Conservation (phyloP, 176 grass and related monocot species). For the Chrysopogon serrulatus region DNA sequence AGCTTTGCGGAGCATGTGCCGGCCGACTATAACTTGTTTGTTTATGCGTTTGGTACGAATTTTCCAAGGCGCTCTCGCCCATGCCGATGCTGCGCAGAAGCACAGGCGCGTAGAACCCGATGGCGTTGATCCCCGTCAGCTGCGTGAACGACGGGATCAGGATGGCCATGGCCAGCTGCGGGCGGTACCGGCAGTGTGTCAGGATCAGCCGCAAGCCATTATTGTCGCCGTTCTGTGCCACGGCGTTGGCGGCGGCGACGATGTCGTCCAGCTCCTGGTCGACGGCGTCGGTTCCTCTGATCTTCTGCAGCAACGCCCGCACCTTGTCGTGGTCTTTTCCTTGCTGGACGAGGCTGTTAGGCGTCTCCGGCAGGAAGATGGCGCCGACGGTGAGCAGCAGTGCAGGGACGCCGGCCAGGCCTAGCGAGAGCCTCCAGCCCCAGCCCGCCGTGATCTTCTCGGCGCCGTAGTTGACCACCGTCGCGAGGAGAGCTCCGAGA, state of each 20-base stretch:
- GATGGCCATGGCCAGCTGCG: conserved; percentile 40
- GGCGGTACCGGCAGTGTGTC: conserved; percentile 18
- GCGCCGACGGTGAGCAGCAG: conserved; percentile 34
- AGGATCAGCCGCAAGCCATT: not conserved
- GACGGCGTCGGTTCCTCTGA: conserved; percentile 29
- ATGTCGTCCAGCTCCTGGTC: conserved; percentile 47
- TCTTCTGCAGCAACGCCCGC: conserved; percentile 32
- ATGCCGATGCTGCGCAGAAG: conserved; percentile 44
- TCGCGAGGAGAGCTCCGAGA: conserved; percentile 20
- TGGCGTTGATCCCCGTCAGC: conserved; percentile 37
- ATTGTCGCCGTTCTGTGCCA: not conserved
- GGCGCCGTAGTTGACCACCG: conserved; percentile 36
- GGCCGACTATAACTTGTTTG: not conserved
- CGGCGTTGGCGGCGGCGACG: not conserved
- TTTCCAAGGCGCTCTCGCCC: conserved; percentile 33
- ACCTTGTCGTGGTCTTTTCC: conserved; percentile 1
- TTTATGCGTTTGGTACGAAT: not conserved
- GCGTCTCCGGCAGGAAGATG: conserved; percentile 50
- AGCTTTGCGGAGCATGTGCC: not conserved
- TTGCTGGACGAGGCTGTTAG: conserved; percentile 46
- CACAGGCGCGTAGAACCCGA: conserved; percentile 50
- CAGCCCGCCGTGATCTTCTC: conserved; percentile 42
- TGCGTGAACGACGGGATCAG: conserved; percentile 41
- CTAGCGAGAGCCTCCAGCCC: conserved; percentile 58
- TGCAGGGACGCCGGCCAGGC: conserved; percentile 35